These are phyloP conservation scores for Xylaria sp. DNA, from an alignment of 495 filamentous ascomycete genomes.

Conservation along the genomic window DNA sequence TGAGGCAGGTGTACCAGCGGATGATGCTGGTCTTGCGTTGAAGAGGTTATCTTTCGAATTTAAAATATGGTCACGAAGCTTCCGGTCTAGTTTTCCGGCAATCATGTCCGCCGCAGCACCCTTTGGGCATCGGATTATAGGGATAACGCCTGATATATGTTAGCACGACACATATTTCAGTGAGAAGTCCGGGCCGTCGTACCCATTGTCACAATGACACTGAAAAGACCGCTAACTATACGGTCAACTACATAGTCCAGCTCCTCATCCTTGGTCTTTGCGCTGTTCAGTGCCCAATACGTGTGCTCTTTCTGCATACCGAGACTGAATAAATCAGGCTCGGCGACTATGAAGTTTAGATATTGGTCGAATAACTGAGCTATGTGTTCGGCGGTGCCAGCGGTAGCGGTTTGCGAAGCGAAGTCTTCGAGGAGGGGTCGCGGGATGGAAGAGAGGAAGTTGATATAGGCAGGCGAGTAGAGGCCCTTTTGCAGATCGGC, in stretches of 20 bases:
- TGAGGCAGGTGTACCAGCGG: slow-evolving; percentile 65
- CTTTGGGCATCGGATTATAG: slow-evolving; percentile 90
- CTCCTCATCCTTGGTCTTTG: slow-evolving; percentile 86
- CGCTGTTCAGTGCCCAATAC: slow-evolving; percentile 95
- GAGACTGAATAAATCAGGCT: slow-evolving; percentile 94
- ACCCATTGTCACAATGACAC: slow-evolving; percentile 97
- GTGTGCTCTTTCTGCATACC: slow-evolving; percentile 83
- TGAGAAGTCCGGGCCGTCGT: slow-evolving; percentile 35
- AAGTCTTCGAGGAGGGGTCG: slow-evolving; percentile 95
- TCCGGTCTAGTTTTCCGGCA: slow-evolving; percentile 90
- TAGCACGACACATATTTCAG: slow-evolving; percentile 21
- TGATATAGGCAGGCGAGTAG: slow-evolving; percentile 94
- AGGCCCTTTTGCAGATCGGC: slow-evolving; percentile 83
- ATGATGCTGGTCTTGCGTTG: slow-evolving; percentile 48
- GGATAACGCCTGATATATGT: slow-evolving; percentile 71
- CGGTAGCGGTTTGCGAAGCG: slow-evolving; percentile 81
- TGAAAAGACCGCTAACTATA: slow-evolving; percentile 94
- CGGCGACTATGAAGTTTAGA: slow-evolving; percentile 94
- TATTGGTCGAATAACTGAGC: slow-evolving; percentile 97
- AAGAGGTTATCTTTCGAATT: slow-evolving; percentile 98
- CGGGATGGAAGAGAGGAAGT: slow-evolving; percentile 95
- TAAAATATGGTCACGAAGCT: slow-evolving; percentile 93
- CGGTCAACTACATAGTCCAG: slow-evolving; percentile 85
- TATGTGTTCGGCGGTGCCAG: slow-evolving; percentile 84
- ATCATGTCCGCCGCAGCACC: slow-evolving; percentile 95